These are phyloP conservation scores for Coemansia sp. DNA, from an alignment of 192 early-diverging fungal species.

Conservation along the genomic window DNA sequence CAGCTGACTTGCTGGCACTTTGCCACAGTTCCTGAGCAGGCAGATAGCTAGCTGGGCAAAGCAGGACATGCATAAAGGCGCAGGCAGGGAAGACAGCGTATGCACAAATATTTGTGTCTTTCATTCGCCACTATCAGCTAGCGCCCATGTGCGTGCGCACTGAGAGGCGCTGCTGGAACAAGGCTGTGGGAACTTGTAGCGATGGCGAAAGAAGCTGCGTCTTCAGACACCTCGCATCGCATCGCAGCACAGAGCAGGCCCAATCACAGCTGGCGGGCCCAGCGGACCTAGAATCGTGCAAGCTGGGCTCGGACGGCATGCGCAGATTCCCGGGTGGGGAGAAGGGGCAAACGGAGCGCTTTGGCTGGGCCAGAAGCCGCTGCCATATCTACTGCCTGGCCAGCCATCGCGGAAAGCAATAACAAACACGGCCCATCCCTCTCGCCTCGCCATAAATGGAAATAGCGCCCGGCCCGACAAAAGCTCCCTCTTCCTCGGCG, in stretches of 20 bases:
- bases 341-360: neutral
- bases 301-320: slow-evolving; percentile 1
- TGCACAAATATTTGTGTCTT: slow-evolving; percentile 6
- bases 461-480: neutral
- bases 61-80: slow-evolving; percentile 14
- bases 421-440: slow-evolving; percentile 17
- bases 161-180: slow-evolving; percentile 9
- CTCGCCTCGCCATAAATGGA: slow-evolving; percentile 21
- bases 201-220: neutral
- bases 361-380: neutral
- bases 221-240: neutral
- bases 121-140: slow-evolving; percentile 1
- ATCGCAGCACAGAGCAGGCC: neutral
- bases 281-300: slow-evolving; percentile 5
- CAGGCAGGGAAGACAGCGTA: neutral
- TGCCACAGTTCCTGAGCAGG: neutral
- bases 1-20: neutral
- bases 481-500: neutral
- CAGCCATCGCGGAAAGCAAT: slow-evolving; percentile 12
- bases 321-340: neutral
- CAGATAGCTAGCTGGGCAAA: neutral
- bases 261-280: slow-evolving; percentile 6
- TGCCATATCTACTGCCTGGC: neutral
- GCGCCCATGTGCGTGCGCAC: slow-evolving; percentile 5
- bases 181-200: slow-evolving; percentile 6